Percentiles rank a stretch among this genome's conserved stretches.
These are phyloP conservation scores for Moelleriella libera DNA, from an alignment of 2,329 filamentous ascomycete species.

Conservation along the genomic window DNA sequence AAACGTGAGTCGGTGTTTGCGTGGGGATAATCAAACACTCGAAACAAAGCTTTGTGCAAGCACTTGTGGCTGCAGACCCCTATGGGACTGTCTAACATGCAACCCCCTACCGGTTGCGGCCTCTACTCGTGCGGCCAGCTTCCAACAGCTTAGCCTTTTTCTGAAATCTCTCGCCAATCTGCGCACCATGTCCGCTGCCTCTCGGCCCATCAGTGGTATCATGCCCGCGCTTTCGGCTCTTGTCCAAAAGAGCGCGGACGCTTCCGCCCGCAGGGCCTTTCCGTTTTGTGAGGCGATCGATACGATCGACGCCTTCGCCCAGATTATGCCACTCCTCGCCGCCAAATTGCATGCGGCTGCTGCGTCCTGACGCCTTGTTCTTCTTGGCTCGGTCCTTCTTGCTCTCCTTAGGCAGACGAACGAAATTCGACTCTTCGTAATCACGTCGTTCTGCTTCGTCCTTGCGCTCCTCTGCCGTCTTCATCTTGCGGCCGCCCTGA, in stretches of 20 bases:
- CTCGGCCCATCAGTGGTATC: conserved; percentile 57
- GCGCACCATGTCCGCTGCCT: conserved; percentile 41
- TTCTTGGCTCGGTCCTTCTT: conserved; percentile 74
- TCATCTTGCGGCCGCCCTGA: conserved; percentile 62
- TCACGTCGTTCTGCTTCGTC: conserved; percentile 65
- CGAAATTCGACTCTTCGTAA: conserved; percentile 90
- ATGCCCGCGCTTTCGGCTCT: conserved; percentile 67
- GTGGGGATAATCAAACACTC: too few species aligned
- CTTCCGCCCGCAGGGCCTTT: conserved; percentile 42
- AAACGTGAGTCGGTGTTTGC: too few species aligned
- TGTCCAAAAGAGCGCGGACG: conserved; percentile 55
- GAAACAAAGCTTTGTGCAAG: too few species aligned
- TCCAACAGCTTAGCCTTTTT: conserved; percentile 50
- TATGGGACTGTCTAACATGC: too few species aligned
- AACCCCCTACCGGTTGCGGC: conserved; percentile 21
- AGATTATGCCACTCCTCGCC: conserved; percentile 89
- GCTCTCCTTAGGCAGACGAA: conserved; percentile 68
- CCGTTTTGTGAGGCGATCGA: conserved; percentile 65
- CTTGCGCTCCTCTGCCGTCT: conserved; percentile 61
- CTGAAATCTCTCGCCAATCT: conserved; percentile 62
- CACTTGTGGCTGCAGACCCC: too few species aligned
- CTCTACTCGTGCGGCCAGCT: conserved; percentile 27
- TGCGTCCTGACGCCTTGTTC: conserved; percentile 32
- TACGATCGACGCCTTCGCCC: conserved; percentile 73
- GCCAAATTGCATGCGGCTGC: conserved; percentile 54